phyloP scores from a whole-genome alignment of 495 filamentous ascomycete species.

The Trichoderma parareesei region DNA sequence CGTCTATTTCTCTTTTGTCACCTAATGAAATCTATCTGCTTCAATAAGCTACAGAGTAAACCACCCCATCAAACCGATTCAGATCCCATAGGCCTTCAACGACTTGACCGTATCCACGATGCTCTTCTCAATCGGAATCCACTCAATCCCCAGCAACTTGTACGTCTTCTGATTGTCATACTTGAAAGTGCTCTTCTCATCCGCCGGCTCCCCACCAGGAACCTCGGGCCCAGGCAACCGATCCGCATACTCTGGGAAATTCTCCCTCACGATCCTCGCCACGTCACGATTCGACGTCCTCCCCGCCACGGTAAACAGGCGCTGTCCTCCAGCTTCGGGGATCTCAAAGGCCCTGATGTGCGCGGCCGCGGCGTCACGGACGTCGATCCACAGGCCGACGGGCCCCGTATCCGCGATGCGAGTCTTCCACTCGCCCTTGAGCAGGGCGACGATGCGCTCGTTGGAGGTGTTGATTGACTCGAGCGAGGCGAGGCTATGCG shows the following conservation, averaged over 20 bases:
- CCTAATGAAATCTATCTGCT: too few relatives aligned
- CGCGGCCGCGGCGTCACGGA: conserved; percentile 50
- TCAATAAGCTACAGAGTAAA: too few relatives aligned
- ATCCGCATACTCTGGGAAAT: conserved; percentile 45
- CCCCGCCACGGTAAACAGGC: conserved; percentile 48
- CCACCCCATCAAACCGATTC: not conserved
- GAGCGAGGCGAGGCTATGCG: conserved; percentile 31
- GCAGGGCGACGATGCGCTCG: conserved; percentile 35
- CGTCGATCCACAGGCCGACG: conserved; percentile 44
- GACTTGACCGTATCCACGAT: conserved; percentile 50
- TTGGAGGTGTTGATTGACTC: conserved; percentile 50
- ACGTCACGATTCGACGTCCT: conserved; percentile 37
- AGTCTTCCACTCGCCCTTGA: conserved; percentile 53
- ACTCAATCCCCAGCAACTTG: conserved; percentile 49
- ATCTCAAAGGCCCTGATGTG: conserved; percentile 47
- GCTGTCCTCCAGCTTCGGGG: conserved; percentile 42
- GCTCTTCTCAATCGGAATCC: conserved; percentile 45
- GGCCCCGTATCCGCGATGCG: conserved; percentile 34
- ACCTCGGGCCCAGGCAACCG: conserved; percentile 33
- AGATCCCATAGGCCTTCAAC: conserved; percentile 26
- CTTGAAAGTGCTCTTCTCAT: conserved; percentile 32
- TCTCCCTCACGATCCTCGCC: conserved; percentile 36
- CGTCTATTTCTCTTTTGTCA: not conserved
- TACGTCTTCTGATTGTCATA: conserved; percentile 44
- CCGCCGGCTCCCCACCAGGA: conserved; percentile 27